Evolutionary conservation across 2,329 filamentous ascomycete genomes (phyloP).

Genomic region (Fusarium stilboides): DNA sequence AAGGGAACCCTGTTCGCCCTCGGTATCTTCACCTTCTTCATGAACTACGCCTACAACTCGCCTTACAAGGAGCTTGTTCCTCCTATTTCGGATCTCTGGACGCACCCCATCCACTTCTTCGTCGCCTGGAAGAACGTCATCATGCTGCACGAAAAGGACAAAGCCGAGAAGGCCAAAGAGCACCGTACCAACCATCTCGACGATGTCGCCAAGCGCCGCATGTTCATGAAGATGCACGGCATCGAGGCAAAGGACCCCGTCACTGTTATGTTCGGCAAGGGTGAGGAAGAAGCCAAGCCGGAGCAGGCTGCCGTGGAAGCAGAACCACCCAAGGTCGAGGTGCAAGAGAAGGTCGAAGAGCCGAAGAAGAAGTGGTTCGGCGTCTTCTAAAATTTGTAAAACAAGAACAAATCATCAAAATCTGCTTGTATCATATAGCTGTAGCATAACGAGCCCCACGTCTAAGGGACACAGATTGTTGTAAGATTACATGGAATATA

Average conservation of each 20-base stretch:
- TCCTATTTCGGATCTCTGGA: slow-evolving; percentile 75
- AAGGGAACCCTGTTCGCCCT: slow-evolving; percentile 78
- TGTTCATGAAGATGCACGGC: slow-evolving; percentile 90
- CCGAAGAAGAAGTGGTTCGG: slow-evolving; percentile 85
- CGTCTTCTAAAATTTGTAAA: slow-evolving; percentile 73
- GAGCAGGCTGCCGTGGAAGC: slow-evolving; percentile 56
- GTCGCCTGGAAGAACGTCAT: slow-evolving; percentile 79
- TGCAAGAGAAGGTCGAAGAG: slow-evolving; percentile 50
- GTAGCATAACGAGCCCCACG: slow-evolving; percentile 32
- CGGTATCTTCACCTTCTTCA: slow-evolving; percentile 79
- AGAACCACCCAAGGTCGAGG: slow-evolving; percentile 52
- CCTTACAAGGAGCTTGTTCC: slow-evolving; percentile 87
- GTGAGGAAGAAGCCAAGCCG: slow-evolving; percentile 54
- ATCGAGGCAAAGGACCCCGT: slow-evolving; percentile 75
- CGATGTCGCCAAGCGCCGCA: slow-evolving; percentile 88
- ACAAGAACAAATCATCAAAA: slow-evolving; percentile 12
- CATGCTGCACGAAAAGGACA: slow-evolving; percentile 81
- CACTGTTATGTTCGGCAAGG: slow-evolving; percentile 61
- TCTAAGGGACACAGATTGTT: slow-evolving; percentile 35
- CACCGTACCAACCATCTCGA: slow-evolving; percentile 81
- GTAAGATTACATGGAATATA: slow-evolving; percentile 41
- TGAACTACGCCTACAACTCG: slow-evolving; percentile 84
- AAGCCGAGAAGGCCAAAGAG: slow-evolving; percentile 77
- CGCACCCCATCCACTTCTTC: slow-evolving; percentile 78
- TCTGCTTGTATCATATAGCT: slow-evolving; percentile 41